Evolutionary conservation across 2,329 filamentous ascomycete genomes (phyloP), one percentile per base, ranked within the genome.

Genomic region (Westerdykella sp.): DNA sequence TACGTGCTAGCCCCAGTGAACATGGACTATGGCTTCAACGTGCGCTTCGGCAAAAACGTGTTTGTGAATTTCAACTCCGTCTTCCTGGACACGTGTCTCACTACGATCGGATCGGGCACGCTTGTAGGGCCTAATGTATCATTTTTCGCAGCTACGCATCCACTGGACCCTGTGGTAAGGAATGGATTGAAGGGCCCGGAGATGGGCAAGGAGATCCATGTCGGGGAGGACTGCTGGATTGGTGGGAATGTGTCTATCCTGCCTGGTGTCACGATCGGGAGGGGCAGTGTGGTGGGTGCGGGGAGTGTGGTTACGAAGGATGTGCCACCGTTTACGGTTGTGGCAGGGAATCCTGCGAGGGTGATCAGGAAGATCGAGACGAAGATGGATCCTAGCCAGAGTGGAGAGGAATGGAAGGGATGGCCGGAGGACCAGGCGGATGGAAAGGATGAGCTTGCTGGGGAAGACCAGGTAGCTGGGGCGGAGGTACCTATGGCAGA

Each of bases 301-400:
- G 87, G 84, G 1, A 87, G 83, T 60, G 85, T 94, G 4, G 87
- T 95, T 18, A 93, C 86, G 2, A 93, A 84, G 69, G 73, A 84
- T 63, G 77, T 87, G n/a, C 75, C 79, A 4, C 74, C 77, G 6
- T 81, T 79, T 49, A 75, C 74, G 7, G 73, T 83, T 11, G 81
- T 80, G 1, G 82, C 73, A 14, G 84, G 84, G 1, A 87, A 85
- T 53, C 84, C 84, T 31, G 83, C 82, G 10, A 74, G 72, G 39
- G 65, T 84, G 13, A 85, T 67, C 88, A 53, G 56, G 11, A 66
- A 65, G 44, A 49, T 67, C n/a, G 56, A 62, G 46, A 66, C 62
- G 2, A 45, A 51, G 10, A 62, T 65, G 60, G 60, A 66, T 40
- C 52, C 57, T 10, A 25, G 43, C 21, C 50, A 52, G 38, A 51